Conservation (phyloP, 1,284 basidiomycete species). For the Ceratobasidium sp. region DNA sequence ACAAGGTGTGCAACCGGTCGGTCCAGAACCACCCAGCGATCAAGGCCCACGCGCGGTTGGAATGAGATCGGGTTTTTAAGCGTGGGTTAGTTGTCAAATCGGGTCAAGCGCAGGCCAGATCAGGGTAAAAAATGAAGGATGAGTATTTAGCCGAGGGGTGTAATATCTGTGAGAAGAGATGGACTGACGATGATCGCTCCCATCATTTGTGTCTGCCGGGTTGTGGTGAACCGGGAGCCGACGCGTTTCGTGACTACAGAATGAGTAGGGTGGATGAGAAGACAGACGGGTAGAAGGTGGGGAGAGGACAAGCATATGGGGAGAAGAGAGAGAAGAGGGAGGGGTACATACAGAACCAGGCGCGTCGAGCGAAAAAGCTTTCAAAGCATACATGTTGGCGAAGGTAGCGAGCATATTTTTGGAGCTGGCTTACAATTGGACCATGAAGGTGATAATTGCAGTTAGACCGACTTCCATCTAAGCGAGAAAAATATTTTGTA, state of each 20-base stretch:
- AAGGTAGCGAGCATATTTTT: slow-evolving; percentile 9
- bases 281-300: background rate
- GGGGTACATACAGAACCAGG: slow-evolving; percentile 54
- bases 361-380: slow-evolving; percentile 57
- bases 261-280: background rate
- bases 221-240: slow-evolving; percentile 48
- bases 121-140: background rate
- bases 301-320: background rate
- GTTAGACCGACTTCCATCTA: slow-evolving; percentile 35
- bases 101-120: slow-evolving; percentile 38
- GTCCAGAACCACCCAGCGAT: too few species aligned
- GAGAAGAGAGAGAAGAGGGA: background rate
- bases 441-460: slow-evolving; percentile 54
- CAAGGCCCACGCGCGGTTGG: too few species aligned
- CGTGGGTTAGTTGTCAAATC: background rate
- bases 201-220: slow-evolving; percentile 55
- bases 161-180: background rate
- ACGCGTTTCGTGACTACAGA: slow-evolving; percentile 24
- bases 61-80: too few species aligned
- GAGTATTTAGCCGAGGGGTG: slow-evolving; percentile 11
- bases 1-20: too few species aligned
- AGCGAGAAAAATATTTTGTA: background rate
- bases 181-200: slow-evolving; percentile 54
- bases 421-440: slow-evolving; percentile 52
- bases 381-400: slow-evolving; percentile 25